Evolutionary conservation across 176 grass and related monocot genomes (phyloP).

Genomic region (Triticum urartu): DNA sequence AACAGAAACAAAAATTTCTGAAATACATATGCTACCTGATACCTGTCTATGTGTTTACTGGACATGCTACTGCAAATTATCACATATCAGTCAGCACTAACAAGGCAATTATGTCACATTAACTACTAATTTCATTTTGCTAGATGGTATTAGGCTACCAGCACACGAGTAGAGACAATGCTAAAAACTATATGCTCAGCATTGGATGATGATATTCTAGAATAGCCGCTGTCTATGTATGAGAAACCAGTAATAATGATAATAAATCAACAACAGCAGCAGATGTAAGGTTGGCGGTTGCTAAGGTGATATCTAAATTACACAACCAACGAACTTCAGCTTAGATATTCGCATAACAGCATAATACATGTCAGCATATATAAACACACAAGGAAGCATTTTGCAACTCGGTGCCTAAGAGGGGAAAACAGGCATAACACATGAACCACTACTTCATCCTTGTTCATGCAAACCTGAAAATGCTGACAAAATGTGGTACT

Average conservation of each 20-base stretch:
- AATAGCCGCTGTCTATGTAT: background rate
- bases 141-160: background rate
- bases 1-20: background rate
- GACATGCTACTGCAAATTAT: background rate
- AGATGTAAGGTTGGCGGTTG: background rate
- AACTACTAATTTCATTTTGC: background rate
- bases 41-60: background rate
- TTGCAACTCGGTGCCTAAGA: background rate
- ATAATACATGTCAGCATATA: background rate
- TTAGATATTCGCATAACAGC: background rate
- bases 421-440: background rate
- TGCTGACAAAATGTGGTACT: background rate
- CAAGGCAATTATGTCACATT: conserved; percentile 3
- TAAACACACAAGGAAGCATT: background rate
- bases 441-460: background rate
- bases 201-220: background rate
- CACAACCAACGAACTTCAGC: background rate
- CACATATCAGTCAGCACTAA: background rate
- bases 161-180: background rate
- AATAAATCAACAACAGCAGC: background rate
- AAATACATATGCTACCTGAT: background rate
- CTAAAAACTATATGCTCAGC: background rate
- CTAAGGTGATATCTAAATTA: background rate
- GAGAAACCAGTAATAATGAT: background rate
- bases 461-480: background rate